Percentiles rank a stretch among this genome's conserved stretches.
Conservation (phyloP, 164 flowering plant genomes). For the Umbilicus rupestris region DNA sequence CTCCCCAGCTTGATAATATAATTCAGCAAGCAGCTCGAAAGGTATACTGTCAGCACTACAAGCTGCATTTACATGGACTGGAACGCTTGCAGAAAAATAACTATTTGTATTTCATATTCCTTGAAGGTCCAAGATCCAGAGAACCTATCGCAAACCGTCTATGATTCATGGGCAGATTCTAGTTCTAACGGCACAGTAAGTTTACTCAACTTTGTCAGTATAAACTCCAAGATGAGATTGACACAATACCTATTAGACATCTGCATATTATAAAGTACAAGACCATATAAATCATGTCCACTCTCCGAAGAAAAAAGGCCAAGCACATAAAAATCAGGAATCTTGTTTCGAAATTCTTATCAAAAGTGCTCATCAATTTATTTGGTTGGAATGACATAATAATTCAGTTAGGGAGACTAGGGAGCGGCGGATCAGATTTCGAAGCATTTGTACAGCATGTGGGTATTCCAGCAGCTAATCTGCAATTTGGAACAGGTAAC, state of each 20-base stretch:
- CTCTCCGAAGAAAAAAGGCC: not conserved
- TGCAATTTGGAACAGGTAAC: slow-evolving; percentile 52
- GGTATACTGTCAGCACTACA: slow-evolving; percentile 23
- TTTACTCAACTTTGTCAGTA: not conserved
- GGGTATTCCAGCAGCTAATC: slow-evolving; percentile 54
- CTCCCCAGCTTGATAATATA: slow-evolving; percentile 75
- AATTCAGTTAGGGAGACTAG: slow-evolving; percentile 41
- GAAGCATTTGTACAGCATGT: slow-evolving; percentile 67
- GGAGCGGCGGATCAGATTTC: slow-evolving; percentile 60
- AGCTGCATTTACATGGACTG: not conserved
- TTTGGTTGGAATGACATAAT: too few species aligned
- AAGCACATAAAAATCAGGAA: not conserved
- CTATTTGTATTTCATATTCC: not conserved
- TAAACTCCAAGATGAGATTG: too few species aligned
- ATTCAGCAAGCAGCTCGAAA: slow-evolving; percentile 47
- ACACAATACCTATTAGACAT: too few species aligned
- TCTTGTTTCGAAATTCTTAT: not conserved
- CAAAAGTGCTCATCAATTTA: not conserved
- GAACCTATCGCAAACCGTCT: slow-evolving; percentile 49
- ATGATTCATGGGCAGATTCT: slow-evolving; percentile 49
- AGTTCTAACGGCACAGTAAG: slow-evolving; percentile 31
- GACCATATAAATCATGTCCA: not conserved
- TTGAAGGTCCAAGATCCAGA: slow-evolving; percentile 71
- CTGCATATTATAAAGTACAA: not conserved
- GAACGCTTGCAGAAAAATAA: not conserved